Conservation (phyloP, 257 asterid genomes). For the Penstemon newberryi region DNA sequence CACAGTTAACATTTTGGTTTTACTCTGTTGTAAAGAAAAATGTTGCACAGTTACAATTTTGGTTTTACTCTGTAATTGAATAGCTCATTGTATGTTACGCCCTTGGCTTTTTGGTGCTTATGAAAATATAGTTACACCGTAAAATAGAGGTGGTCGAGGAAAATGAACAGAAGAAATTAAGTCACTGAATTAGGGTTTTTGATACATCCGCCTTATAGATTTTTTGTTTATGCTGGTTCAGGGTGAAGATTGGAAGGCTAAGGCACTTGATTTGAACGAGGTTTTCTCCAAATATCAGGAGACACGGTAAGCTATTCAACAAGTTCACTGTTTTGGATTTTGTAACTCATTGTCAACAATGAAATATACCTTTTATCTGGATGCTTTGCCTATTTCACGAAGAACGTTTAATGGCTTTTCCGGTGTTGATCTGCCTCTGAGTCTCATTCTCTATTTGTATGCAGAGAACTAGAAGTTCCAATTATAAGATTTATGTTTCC, state of each 20-base stretch:
- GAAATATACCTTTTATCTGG: too few species aligned
- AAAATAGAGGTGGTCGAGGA: too few species aligned
- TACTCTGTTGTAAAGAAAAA: not conserved
- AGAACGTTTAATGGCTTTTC: too few species aligned
- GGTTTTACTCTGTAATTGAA: not conserved
- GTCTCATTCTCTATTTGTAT: too few species aligned
- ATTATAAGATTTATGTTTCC: too few species aligned
- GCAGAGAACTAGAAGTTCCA: too few species aligned
- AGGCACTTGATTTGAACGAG: conserved; percentile 61
- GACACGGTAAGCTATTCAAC: conserved; percentile 42
- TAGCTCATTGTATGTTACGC: not conserved
- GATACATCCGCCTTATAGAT: not conserved
- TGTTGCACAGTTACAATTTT: not conserved
- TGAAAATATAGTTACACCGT: not conserved
- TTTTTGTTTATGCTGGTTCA: conserved; percentile 25
- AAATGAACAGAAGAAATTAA: too few species aligned
- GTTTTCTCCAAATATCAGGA: conserved; percentile 53
- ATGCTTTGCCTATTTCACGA: too few species aligned
- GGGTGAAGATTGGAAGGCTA: conserved; percentile 67
- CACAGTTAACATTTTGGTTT: not conserved
- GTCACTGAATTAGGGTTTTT: too few species aligned
- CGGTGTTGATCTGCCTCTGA: too few species aligned
- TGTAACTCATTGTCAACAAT: too few species aligned
- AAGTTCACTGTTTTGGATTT: not conserved
- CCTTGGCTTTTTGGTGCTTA: not conserved